Evolutionary conservation across 2,329 filamentous ascomycete species (phyloP).

Genomic region (Pseudogymnoascus sp.): DNA sequence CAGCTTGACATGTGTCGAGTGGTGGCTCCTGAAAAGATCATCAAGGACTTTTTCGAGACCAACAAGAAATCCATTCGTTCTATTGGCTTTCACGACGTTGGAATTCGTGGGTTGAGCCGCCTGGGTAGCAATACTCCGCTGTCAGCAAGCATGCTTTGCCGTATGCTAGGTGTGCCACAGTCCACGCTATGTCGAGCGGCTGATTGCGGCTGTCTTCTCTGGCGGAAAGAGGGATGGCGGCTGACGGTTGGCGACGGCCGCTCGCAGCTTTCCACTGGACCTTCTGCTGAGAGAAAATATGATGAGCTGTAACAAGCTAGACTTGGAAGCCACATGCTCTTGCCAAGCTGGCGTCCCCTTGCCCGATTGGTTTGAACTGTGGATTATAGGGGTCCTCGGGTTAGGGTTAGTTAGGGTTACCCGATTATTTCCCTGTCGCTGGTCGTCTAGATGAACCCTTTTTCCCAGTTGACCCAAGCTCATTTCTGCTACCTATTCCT

Average conservation of each 20-base stretch:
- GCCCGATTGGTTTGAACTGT: too few species aligned
- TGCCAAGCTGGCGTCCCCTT: too few species aligned
- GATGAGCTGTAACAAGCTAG: not conserved
- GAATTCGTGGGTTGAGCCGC: not conserved
- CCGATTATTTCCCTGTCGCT: too few species aligned
- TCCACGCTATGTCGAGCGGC: constrained; percentile 12
- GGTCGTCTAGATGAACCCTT: too few species aligned
- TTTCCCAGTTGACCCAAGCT: too few species aligned
- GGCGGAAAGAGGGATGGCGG: constrained; percentile 9
- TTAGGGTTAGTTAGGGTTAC: too few species aligned
- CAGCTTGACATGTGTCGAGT: constrained; percentile 11
- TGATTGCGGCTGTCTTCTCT: constrained; percentile 11
- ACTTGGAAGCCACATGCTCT: too few species aligned
- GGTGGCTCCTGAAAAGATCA: constrained; percentile 3
- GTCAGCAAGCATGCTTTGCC: not conserved
- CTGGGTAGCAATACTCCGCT: not conserved
- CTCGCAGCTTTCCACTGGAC: not conserved
- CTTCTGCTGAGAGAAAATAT: not conserved
- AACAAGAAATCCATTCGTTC: constrained; percentile 10
- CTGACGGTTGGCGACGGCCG: not conserved
- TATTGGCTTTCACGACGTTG: constrained; percentile 12
- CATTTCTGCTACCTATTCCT: too few species aligned
- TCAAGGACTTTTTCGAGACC: constrained; percentile 11
- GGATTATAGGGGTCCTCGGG: too few species aligned
- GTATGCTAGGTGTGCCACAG: constrained; percentile 18